A percentile compares a stretch with the other conserved stretches of the same genome.
Evolutionary conservation across 768 basidiomycete species (phyloP).

Genomic region (Lactarius hengduanensis): DNA sequence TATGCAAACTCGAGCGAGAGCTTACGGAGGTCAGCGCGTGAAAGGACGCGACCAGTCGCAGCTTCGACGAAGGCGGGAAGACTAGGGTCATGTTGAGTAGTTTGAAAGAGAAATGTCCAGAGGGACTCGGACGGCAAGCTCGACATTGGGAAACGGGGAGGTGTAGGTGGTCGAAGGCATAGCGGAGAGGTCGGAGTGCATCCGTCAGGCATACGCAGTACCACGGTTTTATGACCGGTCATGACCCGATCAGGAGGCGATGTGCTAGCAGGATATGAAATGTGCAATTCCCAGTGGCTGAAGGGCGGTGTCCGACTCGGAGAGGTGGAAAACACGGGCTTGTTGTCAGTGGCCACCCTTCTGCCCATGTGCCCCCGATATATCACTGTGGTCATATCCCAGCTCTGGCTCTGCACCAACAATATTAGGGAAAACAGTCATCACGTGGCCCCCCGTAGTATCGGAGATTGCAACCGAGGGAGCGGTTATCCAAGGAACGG

Average conservation of each 20-base stretch:
- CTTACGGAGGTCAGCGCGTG: slow-evolving; percentile 52
- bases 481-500: too few species aligned
- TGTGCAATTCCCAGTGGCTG: background rate
- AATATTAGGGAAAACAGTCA: background rate
- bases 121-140: slow-evolving; percentile 29
- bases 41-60: slow-evolving; percentile 51
- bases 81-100: slow-evolving; percentile 9
- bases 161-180: slow-evolving; percentile 28
- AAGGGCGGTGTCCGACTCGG: background rate
- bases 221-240: background rate
- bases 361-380: background rate
- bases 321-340: background rate
- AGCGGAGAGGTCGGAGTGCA: background rate
- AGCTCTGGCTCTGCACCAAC: background rate
- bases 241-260: background rate
- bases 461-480: too few species aligned
- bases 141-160: slow-evolving; percentile 5
- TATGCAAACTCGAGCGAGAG: slow-evolving; percentile 56
- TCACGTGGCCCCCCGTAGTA: background rate
- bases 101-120: slow-evolving; percentile 24
- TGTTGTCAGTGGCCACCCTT: background rate
- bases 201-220: background rate
- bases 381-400: too few species aligned
- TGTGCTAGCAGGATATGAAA: background rate
- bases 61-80: slow-evolving; percentile 67